Evolutionary conservation across 352 stramenopile species (phyloP).

Genomic region (Globisporangium alternatum): DNA sequence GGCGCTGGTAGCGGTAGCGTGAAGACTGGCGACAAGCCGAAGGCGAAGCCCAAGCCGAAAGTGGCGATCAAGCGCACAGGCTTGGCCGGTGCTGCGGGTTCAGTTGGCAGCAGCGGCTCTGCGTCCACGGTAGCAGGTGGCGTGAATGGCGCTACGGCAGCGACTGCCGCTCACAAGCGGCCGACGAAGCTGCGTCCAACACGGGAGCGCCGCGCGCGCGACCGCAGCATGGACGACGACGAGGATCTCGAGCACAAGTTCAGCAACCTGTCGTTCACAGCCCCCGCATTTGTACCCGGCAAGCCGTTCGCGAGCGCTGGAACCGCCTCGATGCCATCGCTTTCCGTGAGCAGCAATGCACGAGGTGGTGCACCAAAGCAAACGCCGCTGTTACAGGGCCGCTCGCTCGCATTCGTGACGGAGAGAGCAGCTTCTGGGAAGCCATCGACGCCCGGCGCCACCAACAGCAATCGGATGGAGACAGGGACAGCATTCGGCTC

Average conservation of each 20-base stretch:
- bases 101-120: background rate
- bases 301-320: constrained; percentile 14
- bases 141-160: background rate
- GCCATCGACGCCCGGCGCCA: constrained; percentile 1
- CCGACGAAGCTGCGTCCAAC: constrained; percentile 58
- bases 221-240: constrained; percentile 50
- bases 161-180: constrained; percentile 14
- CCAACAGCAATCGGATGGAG: constrained; percentile 18
- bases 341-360: constrained; percentile 1
- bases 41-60: constrained; percentile 13
- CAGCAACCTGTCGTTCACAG: constrained; percentile 47
- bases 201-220: constrained; percentile 54
- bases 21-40: constrained; percentile 14
- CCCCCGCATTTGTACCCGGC: constrained; percentile 51
- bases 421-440: constrained; percentile 22
- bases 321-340: constrained; percentile 5
- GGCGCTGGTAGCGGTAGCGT: background rate
- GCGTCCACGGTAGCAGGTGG: background rate
- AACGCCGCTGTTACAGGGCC: constrained; percentile 15
- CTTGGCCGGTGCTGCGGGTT: background rate
- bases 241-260: constrained; percentile 69
- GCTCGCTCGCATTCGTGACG: constrained; percentile 58
- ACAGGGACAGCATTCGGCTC: background rate
- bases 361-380: background rate
- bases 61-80: constrained; percentile 16